Evolutionary conservation across 805 yeast genomes (phyloP).

Genomic region (Sugiyamaella marilandica): DNA sequence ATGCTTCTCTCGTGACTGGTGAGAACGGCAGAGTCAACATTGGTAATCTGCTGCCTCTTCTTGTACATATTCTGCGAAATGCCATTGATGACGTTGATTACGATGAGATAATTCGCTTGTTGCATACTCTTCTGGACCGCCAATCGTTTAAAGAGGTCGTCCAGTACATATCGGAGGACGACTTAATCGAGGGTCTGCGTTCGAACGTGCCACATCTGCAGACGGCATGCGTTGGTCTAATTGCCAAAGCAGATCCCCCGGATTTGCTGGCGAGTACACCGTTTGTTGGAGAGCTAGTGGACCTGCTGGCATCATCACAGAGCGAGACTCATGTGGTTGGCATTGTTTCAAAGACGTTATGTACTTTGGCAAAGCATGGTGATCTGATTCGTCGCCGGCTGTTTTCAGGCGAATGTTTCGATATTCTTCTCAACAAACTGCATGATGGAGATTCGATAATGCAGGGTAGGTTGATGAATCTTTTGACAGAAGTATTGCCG

Average conservation of each 20-base stretch:
- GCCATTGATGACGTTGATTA: conserved; percentile 10
- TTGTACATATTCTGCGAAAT: conserved; percentile 4
- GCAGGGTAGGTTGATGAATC: conserved; percentile 28
- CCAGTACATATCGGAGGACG: conserved; percentile 23
- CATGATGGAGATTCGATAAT: conserved; percentile 21
- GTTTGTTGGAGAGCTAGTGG: conserved; percentile 26
- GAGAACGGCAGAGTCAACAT: background rate
- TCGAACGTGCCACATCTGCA: conserved; percentile 29
- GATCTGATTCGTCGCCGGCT: conserved; percentile 32
- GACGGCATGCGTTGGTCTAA: conserved; percentile 25
- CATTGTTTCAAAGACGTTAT: conserved; percentile 19
- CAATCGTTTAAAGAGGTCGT: conserved; percentile 31
- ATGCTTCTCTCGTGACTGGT: background rate
- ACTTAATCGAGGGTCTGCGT: conserved; percentile 30
- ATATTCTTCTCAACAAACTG: conserved; percentile 24
- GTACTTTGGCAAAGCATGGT: conserved; percentile 25
- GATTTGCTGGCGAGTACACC: conserved; percentile 35
- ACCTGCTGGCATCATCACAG: conserved; percentile 21
- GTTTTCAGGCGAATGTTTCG: conserved; percentile 26
- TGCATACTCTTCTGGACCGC: conserved; percentile 27
- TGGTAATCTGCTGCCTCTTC: conserved; percentile 1
- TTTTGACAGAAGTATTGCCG: conserved; percentile 27
- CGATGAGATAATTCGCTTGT: conserved; percentile 18
- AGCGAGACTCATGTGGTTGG: conserved; percentile 24
- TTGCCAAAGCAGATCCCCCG: conserved; percentile 30